Evolutionary conservation across 768 basidiomycete species (phyloP).

Genomic region (Mycena venus): DNA sequence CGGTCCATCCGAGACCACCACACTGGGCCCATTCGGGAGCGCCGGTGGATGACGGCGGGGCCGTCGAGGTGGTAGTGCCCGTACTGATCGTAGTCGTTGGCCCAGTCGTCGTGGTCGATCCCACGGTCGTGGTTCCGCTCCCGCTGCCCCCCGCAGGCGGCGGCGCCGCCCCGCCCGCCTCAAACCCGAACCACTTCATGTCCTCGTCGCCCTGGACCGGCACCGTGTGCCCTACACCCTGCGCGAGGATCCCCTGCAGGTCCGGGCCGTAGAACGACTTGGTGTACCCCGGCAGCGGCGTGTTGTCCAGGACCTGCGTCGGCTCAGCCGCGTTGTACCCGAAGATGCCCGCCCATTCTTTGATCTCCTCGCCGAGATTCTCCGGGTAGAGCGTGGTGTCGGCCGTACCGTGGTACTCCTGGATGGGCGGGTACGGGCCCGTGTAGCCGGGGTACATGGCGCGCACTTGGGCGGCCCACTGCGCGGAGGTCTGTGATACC

Average conservation of each 20-base stretch:
- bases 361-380: too few species aligned
- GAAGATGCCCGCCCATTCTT: too few species aligned
- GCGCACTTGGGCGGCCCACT: conserved; percentile 62
- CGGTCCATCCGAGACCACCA: background rate
- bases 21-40: background rate
- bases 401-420: conserved; percentile 70
- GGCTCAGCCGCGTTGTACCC: conserved; percentile 55
- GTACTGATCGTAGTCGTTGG: background rate
- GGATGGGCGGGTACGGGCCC: conserved; percentile 63
- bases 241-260: conserved; percentile 62
- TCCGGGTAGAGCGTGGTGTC: too few species aligned
- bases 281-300: conserved; percentile 61
- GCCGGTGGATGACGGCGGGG: background rate
- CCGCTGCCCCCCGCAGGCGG: background rate
- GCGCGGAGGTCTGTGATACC: conserved; percentile 57
- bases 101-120: too few species aligned
- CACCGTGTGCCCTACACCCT: conserved; percentile 65
- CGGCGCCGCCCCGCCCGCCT: conserved; percentile 35
- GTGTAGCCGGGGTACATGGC: conserved; percentile 66
- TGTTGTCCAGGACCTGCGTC: conserved; percentile 49
- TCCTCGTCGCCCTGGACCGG: conserved; percentile 63
- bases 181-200: too few species aligned
- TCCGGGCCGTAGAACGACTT: conserved; percentile 62
- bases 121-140: background rate
- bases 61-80: background rate